These are phyloP conservation scores for Ustilago xerochloae DNA, from an alignment of 1,284 basidiomycete genomes.

Conservation along the genomic window DNA sequence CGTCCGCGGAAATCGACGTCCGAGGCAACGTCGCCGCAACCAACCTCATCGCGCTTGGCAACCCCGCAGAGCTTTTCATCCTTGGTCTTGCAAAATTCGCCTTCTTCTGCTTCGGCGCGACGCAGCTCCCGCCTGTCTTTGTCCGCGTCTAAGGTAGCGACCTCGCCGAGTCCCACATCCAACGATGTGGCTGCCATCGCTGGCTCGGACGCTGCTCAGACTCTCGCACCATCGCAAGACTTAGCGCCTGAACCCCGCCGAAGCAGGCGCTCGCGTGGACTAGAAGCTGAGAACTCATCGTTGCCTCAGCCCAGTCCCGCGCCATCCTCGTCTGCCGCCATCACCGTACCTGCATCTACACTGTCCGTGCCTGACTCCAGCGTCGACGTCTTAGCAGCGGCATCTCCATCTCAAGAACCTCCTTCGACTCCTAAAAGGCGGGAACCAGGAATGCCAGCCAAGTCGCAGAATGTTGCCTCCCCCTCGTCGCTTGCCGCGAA, in stretches of 20 bases:
- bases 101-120: conserved; percentile 11
- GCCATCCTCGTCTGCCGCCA: not conserved
- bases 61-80: not conserved
- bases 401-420: not conserved
- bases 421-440: conserved; percentile 18
- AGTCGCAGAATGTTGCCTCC: not conserved
- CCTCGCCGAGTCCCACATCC: not conserved
- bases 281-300: not conserved
- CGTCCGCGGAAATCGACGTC: conserved; percentile 22
- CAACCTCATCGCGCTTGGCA: not conserved
- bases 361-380: not conserved
- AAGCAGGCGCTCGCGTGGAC: conserved; percentile 1
- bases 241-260: not conserved
- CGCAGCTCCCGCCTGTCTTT: conserved; percentile 29
- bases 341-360: not conserved
- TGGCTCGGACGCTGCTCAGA: not conserved
- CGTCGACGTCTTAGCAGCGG: not conserved
- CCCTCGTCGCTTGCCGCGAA: not conserved
- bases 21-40: not conserved
- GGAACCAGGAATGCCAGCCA: conserved; percentile 20
- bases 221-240: not conserved
- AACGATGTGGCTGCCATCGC: not conserved
- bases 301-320: not conserved
- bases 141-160: not conserved
- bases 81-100: not conserved